Conservation (phyloP, 2,329 filamentous ascomycete genomes). For the Fonsecaea erecta region DNA sequence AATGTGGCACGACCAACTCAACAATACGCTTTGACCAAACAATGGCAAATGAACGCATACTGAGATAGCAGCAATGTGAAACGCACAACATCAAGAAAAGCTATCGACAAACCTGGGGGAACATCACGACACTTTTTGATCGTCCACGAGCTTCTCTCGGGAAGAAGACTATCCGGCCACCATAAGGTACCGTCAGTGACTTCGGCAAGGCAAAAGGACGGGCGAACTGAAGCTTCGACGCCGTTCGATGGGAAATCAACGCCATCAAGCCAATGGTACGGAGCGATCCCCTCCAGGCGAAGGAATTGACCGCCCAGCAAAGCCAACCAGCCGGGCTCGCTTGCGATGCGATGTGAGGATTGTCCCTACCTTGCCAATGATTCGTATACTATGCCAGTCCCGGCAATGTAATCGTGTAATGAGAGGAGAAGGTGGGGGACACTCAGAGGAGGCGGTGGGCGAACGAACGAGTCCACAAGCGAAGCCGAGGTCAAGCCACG, state of each 20-base stretch:
- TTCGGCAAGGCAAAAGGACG: not conserved
- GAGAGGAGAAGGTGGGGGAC: not conserved
- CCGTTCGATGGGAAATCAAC: slow-evolving; percentile 1
- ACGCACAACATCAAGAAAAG: not conserved
- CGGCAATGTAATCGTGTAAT: not conserved
- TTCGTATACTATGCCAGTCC: slow-evolving; percentile 21
- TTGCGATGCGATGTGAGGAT: slow-evolving; percentile 10
- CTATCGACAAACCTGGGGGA: not conserved
- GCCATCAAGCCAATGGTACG: slow-evolving; percentile 4
- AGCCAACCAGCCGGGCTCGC: slow-evolving; percentile 11
- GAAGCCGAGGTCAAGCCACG: slow-evolving; percentile 6
- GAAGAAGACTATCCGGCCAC: not conserved
- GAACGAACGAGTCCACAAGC: not conserved
- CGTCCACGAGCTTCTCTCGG: slow-evolving; percentile 12
- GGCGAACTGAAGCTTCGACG: slow-evolving; percentile 4
- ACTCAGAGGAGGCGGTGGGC: not conserved
- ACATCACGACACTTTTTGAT: slow-evolving; percentile 3
- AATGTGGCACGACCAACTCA: not conserved
- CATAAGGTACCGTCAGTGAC: not conserved
- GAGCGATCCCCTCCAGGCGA: not conserved
- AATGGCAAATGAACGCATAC: not conserved
- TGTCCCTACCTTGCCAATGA: not conserved
- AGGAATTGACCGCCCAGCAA: not conserved
- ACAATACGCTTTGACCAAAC: not conserved
- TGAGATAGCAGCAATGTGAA: not conserved